Evolutionary conservation across 2,329 filamentous ascomycete species (phyloP), one percentile per base, ranked within the genome.

Genomic region (Trichoderma koningii): DNA sequence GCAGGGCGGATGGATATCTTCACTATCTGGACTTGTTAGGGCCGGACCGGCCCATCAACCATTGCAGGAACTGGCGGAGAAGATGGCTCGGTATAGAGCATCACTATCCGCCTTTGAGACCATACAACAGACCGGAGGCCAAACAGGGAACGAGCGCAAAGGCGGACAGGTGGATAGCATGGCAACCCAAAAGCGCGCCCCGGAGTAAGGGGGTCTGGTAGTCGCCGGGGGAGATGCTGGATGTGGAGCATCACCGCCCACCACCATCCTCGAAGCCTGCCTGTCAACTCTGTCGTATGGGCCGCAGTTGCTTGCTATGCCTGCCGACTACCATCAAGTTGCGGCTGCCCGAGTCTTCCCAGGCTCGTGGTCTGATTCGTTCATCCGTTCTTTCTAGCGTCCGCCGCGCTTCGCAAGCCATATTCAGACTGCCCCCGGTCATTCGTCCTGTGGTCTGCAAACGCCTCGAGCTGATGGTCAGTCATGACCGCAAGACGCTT

Each of bases 231-330:
- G 56, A 51, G 23, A 21, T 28, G 17, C 17, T 14, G 23, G 34
- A 50, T 21, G 57, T 45, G 42, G 55, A 57, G 26, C 21, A 57
- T 26, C 55, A 56, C 48, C 38, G 15, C 15, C 34, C 23, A 26
- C 38, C 34, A 42, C 51, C 30, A 41, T 28, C 19, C n/a, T 41
- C 9, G 28, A 55, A 23, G 51, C 53, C 34, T 56, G 51, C 53
- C 34, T 56, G 55, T 45, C 21, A 5, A 15, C 45, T 17, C 23
- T 38, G 17, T 51, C 7, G 7, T 34, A 14, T 50, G 23, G 12
- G 14, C 34, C 34, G 34, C 34, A 38, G 34, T 14, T 44, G 44
- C 38, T 26, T 34, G 28, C 3, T 12, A 34, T 44, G 12, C 10
- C 38, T 52, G 47, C 23, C 28, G n/a, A 30, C n/a, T 44, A 7